These are phyloP conservation scores for Chaetomiaceae sp. DNA, from an alignment of 2,329 filamentous ascomycete genomes.

Conservation along the genomic window DNA sequence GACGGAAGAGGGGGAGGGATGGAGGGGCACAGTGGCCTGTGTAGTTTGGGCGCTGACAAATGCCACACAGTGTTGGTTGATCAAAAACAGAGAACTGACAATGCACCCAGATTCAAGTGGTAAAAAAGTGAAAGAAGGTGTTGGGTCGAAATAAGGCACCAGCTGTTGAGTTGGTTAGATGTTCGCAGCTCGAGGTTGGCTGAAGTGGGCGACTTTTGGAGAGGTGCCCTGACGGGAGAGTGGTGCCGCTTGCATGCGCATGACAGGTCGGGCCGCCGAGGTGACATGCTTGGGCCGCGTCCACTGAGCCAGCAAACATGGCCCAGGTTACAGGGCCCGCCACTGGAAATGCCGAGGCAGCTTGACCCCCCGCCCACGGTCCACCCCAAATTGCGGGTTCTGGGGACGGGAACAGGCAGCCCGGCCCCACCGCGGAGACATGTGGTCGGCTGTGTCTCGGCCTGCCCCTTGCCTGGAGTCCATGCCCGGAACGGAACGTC, in stretches of 20 bases:
- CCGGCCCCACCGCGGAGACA: slow-evolving; percentile 9
- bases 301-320: neutral
- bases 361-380: neutral
- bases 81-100: too few species aligned
- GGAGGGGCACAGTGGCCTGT: neutral
- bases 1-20: neutral
- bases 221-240: neutral
- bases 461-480: neutral
- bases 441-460: slow-evolving; percentile 6
- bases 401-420: neutral
- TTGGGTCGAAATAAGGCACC: slow-evolving; percentile 12
- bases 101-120: neutral
- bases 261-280: slow-evolving; percentile 1
- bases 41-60: slow-evolving; percentile 7
- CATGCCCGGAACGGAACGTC: too few species aligned
- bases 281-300: slow-evolving; percentile 3
- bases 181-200: neutral
- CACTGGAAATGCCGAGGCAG: slow-evolving; percentile 18
- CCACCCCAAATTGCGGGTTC: slow-evolving; percentile 4
- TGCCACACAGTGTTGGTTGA: too few species aligned
- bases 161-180: neutral
- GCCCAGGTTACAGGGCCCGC: neutral
- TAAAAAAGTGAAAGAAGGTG: neutral
- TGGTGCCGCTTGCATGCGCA: too few species aligned
- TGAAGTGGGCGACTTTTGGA: too few species aligned